phyloP scores from a whole-genome alignment of 1,284 basidiomycete species.

The Trichosporon sp. region DNA sequence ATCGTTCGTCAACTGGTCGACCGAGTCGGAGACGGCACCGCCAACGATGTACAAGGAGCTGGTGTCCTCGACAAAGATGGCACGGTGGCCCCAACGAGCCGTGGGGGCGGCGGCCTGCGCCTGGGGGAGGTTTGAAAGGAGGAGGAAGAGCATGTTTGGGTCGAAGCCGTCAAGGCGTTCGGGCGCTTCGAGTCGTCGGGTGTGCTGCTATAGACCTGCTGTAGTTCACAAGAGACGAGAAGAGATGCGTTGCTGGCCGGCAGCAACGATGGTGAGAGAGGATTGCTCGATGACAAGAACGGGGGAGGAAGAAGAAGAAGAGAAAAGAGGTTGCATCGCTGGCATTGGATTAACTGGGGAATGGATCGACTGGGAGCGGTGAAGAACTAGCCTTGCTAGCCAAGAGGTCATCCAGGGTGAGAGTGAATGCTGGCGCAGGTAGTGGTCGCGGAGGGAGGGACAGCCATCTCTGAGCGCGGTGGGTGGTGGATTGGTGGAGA shows the following conservation, averaged over 20 bases:
- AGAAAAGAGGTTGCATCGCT: neutral
- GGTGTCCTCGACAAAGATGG: slow-evolving; percentile 38
- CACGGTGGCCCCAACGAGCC: slow-evolving; percentile 47
- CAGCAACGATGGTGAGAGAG: neutral
- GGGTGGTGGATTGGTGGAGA: neutral
- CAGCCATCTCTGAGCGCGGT: neutral
- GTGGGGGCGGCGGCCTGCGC: slow-evolving; percentile 28
- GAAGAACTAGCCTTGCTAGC: neutral
- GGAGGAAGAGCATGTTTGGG: slow-evolving; percentile 14
- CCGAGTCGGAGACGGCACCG: slow-evolving; percentile 35
- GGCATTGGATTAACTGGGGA: neutral
- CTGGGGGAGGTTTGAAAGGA: slow-evolving; percentile 23
- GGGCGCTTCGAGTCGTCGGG: slow-evolving; percentile 4
- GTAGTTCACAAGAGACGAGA: slow-evolving; percentile 3
- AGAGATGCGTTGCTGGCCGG: slow-evolving; percentile 1
- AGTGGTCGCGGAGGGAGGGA: neutral
- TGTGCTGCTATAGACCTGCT: neutral
- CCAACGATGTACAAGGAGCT: slow-evolving; percentile 46
- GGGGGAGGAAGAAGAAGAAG: slow-evolving; percentile 3
- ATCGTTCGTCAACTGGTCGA: slow-evolving; percentile 48
- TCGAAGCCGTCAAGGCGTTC: slow-evolving; percentile 6
- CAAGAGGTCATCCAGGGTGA: neutral
- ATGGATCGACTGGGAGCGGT: neutral
- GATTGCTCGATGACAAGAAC: slow-evolving; percentile 7
- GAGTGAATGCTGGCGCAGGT: neutral